Evolutionary conservation across 2,329 filamentous ascomycete species (phyloP), one percentile per base, ranked within the genome.

Genomic region (Rosellinia necatrix): DNA sequence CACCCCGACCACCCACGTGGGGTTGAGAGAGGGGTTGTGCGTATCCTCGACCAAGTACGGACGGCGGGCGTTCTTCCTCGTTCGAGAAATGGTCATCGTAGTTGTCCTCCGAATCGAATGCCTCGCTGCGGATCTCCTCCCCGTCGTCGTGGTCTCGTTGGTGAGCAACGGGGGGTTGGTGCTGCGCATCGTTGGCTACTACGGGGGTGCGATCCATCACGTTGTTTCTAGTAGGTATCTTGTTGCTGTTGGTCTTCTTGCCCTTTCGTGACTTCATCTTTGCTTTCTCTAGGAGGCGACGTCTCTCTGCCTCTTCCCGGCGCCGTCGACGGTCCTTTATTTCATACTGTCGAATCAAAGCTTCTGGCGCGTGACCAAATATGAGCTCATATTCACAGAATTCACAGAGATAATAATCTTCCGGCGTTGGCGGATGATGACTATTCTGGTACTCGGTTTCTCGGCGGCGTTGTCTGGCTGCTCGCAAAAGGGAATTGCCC

Each of bases 341-440:
- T 75, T 99, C 94, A 70, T 97, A 99, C 60, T 92, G 86, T 35
- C 90, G 85, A 61, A 97, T 96, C 51, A 99, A 76, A 46, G 91
- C 91, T 65, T 85, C 82, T 0, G 94, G 94, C 2, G 90, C 90
- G 49, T 82, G 82, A n/a, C 93, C 93, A 71, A 96, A 97, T 46
- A 99, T 97, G 49, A 86, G 85, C 74, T 97, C 93, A 70, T 97
- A 99, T 73, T 99, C 94, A 77, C 94, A 99, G 71, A 97, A 97
- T 68, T 97, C 91, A 75, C 94, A 99, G 42, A 97, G 92, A 90
- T 92, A 97, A 47, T 92, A 83, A 59, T 96, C 90, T 62, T 91
- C 88, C 1, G 66, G 64, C 27, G 76, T 75, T 1, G 89, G 89
- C 1, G 90, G 88, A 66, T 90, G 87, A 66, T 89, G 86, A 59